These are phyloP conservation scores for Debaryomycetaceae sp. DNA, from an alignment of 1,139 yeast species.

Conservation along the genomic window DNA sequence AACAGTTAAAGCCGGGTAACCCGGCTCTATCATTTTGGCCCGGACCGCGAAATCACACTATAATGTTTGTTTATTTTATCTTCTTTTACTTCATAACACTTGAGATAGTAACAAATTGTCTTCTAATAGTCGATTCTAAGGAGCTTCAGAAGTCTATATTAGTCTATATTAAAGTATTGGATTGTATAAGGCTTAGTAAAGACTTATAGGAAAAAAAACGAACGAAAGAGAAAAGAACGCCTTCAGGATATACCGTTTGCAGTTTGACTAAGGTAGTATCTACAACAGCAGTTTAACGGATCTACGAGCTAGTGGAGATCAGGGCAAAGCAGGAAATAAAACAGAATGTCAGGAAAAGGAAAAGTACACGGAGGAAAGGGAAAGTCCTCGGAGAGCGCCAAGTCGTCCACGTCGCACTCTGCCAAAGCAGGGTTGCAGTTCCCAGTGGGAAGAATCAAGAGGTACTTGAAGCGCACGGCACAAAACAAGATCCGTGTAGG, in stretches of 20 bases:
- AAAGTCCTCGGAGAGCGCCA: slow-evolving; percentile 70
- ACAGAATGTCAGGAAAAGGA: slow-evolving; percentile 72
- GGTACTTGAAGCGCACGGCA: slow-evolving; percentile 88
- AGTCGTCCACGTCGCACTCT: slow-evolving; percentile 79
- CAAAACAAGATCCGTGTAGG: slow-evolving; percentile 96
- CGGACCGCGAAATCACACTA: neutral
- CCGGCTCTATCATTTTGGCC: neutral
- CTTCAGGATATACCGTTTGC: too few species aligned
- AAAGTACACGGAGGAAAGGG: slow-evolving; percentile 98
- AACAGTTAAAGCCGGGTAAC: slow-evolving; percentile 26
- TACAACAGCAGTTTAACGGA: too few species aligned
- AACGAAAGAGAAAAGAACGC: too few species aligned
- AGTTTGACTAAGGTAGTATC: too few species aligned
- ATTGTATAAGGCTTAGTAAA: too few species aligned
- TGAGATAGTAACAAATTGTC: slow-evolving; percentile 1
- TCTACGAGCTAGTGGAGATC: neutral
- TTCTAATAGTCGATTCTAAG: neutral
- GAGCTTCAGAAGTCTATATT: neutral
- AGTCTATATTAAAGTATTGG: neutral
- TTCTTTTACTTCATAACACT: slow-evolving; percentile 7
- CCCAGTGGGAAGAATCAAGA: slow-evolving; percentile 98
- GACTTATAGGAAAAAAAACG: too few species aligned
- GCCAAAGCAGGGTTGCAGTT: slow-evolving; percentile 97
- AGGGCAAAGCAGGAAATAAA: neutral
- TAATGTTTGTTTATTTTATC: slow-evolving; percentile 13